Conservation (phyloP, 139 green algal species). For the Closterium sp. region DNA sequence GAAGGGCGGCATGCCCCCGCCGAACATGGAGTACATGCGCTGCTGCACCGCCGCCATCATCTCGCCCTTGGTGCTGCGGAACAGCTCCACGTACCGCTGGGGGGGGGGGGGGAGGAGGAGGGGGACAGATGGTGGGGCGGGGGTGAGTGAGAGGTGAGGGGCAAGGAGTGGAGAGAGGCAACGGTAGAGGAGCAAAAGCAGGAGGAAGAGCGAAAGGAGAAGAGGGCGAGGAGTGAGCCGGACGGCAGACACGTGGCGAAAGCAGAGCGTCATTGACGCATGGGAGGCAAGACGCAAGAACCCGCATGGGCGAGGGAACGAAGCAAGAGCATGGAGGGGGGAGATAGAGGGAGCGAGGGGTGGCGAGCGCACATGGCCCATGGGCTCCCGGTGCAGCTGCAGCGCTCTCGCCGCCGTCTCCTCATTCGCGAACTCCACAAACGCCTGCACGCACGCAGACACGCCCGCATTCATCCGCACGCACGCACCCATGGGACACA, state of each 20-base stretch:
- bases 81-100: conserved; percentile 53
- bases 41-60: conserved; percentile 51
- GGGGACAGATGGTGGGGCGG: neutral
- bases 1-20: neutral
- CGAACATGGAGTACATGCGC: conserved; percentile 42
- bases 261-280: too few relatives aligned
- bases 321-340: neutral
- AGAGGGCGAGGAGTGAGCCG: neutral
- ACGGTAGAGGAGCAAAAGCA: neutral
- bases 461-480: neutral
- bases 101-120: neutral
- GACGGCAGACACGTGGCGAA: too few relatives aligned
- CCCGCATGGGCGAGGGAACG: neutral
- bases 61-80: conserved; percentile 50
- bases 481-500: neutral
- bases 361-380: conserved; percentile 21
- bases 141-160: neutral
- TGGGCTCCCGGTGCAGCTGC: conserved; percentile 46
- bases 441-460: conserved; percentile 58
- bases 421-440: conserved; percentile 69
- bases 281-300: neutral
- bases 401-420: conserved; percentile 37
- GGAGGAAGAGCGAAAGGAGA: neutral
- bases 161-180: neutral
- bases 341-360: too few relatives aligned